phyloP scores from a whole-genome alignment of 1,139 yeast species.

The Blastobotrys aristatus region DNA sequence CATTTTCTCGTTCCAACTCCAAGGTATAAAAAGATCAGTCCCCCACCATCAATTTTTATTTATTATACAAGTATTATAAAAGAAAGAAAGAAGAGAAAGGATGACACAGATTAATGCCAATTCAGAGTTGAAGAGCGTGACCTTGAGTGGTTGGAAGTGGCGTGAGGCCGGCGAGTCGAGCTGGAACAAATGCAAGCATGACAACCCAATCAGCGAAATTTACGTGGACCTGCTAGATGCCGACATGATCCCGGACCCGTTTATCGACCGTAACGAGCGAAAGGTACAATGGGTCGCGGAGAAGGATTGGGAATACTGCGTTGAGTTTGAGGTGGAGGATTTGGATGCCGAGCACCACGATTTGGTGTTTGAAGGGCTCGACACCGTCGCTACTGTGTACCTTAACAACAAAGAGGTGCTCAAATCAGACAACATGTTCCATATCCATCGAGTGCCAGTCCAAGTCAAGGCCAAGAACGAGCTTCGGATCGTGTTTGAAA shows the following conservation, averaged over 20 bases:
- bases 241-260: slow-evolving; percentile 43
- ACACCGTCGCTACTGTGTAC: slow-evolving; percentile 41
- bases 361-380: slow-evolving; percentile 43
- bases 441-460: slow-evolving; percentile 26
- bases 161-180: slow-evolving; percentile 20
- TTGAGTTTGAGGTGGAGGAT: slow-evolving; percentile 20
- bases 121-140: slow-evolving; percentile 7
- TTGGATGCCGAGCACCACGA: slow-evolving; percentile 15
- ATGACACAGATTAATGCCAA: too few relatives aligned
- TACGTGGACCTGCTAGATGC: slow-evolving; percentile 39
- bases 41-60: too few relatives aligned
- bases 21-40: too few relatives aligned
- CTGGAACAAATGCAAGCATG: slow-evolving; percentile 24
- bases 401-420: slow-evolving; percentile 37
- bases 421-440: slow-evolving; percentile 41
- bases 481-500: slow-evolving; percentile 30
- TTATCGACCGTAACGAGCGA: slow-evolving; percentile 39
- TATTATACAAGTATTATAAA: too few relatives aligned
- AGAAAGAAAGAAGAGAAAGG: too few relatives aligned
- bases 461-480: slow-evolving; percentile 23
- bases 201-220: slow-evolving; percentile 34
- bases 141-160: slow-evolving; percentile 22
- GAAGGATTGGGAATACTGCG: slow-evolving; percentile 29
- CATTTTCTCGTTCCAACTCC: too few relatives aligned
- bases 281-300: slow-evolving; percentile 47